Percentiles rank a stretch among this genome's conserved stretches.
Evolutionary conservation across 1,139 yeast species (phyloP).

Genomic region (Hansenula lynferdii): DNA sequence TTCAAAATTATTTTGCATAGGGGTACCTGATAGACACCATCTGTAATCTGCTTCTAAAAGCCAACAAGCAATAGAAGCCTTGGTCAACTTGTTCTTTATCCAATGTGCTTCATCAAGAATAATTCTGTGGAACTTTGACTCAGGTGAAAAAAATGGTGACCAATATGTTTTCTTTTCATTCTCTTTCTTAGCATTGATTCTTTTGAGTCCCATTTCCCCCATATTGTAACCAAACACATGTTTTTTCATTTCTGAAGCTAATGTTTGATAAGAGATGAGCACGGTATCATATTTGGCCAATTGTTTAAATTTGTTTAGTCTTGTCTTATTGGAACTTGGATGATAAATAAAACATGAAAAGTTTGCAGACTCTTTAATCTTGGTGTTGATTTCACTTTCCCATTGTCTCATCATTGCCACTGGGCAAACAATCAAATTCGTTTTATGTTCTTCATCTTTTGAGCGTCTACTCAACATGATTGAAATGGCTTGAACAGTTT

Average conservation of each 20-base stretch:
- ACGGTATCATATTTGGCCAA: constrained; percentile 64
- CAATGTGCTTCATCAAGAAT: constrained; percentile 90
- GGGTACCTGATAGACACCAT: constrained; percentile 92
- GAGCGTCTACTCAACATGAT: constrained; percentile 50
- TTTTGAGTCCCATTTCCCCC: constrained; percentile 23
- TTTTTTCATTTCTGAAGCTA: constrained; percentile 63
- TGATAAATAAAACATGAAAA: constrained; percentile 59
- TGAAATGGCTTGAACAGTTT: constrained; percentile 79
- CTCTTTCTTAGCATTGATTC: constrained; percentile 26
- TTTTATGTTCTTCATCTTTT: constrained; percentile 27
- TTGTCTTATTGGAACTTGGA: constrained; percentile 27
- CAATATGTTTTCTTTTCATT: constrained; percentile 29
- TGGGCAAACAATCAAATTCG: constrained; percentile 80
- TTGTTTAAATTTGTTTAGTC: constrained; percentile 37
- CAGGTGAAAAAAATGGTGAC: constrained; percentile 61
- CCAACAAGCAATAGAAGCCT: constrained; percentile 64
- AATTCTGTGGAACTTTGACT: constrained; percentile 57
- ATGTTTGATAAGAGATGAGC: constrained; percentile 69
- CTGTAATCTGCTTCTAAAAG: constrained; percentile 49
- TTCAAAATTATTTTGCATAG: constrained; percentile 81
- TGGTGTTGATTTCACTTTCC: constrained; percentile 68
- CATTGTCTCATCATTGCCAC: constrained; percentile 79
- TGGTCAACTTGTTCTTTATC: constrained; percentile 70
- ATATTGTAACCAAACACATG: constrained; percentile 36
- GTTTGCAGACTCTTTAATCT: constrained; percentile 43